Evolutionary conservation across 257 asterid genomes (phyloP).

Genomic region (Buddleja alternifolia): DNA sequence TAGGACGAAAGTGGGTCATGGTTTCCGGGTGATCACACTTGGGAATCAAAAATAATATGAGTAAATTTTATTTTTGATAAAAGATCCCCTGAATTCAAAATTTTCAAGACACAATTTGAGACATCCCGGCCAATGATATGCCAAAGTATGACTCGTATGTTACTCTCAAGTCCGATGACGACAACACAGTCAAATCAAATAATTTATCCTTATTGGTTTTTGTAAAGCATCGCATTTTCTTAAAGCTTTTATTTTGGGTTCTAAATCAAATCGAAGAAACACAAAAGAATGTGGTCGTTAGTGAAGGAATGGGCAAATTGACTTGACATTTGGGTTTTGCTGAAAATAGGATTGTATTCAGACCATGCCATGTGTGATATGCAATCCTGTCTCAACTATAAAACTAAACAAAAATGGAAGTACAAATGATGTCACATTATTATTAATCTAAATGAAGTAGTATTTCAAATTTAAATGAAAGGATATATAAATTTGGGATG

Average conservation of each 20-base stretch:
- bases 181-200: constrained; percentile 45
- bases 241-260: neutral
- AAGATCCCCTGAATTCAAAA: too few species aligned
- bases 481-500: too few species aligned
- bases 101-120: neutral
- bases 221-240: constrained; percentile 12
- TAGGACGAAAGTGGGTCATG: neutral
- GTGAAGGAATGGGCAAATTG: constrained; percentile 42
- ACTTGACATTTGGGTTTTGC: constrained; percentile 38
- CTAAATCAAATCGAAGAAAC: constrained; percentile 19
- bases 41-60: neutral
- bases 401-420: constrained; percentile 10
- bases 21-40: too few species aligned
- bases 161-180: too few species aligned
- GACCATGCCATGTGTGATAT: constrained; percentile 37
- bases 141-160: too few species aligned
- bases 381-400: constrained; percentile 32
- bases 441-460: too few species aligned
- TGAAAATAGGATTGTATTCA: constrained; percentile 26
- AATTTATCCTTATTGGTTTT: constrained; percentile 21
- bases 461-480: too few species aligned
- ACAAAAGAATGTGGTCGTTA: constrained; percentile 18
- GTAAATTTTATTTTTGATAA: neutral
- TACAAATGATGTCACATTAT: too few species aligned
- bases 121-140: neutral